Base-by-base conservation (phyloP, 208 protist species). In the Acanthamoeba divionensis region DNA sequence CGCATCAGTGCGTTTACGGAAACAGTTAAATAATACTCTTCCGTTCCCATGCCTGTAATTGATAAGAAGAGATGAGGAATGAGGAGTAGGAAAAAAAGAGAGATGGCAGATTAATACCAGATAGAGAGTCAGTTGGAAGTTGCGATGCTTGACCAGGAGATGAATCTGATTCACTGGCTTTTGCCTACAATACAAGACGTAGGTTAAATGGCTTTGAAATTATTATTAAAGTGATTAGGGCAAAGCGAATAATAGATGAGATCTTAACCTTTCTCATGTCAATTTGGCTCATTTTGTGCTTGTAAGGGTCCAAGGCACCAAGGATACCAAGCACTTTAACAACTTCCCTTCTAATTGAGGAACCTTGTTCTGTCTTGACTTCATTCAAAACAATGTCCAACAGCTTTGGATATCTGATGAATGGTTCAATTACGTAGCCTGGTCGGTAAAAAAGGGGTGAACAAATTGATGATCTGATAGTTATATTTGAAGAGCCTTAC, bases 231-330 rank as follows among this genome's bases (percentile, higher is more conserved):
- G 52, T 24, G 52, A 60, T 18, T 18, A 60, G 52, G n/a, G 52
- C 18, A n/a, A 60, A n/a, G n/a, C 18, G 52, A 60, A n/a, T n/a
- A n/a, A 60, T 24, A n/a, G n/a, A n/a, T 24, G 52, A 60, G 52
- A n/a, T 45, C 33, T 86, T 79, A 15, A 33, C 52, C 77, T 86
- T 63, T 2, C 77, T 48, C n/a, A 44, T 26, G 26, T 86, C 54
- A n/a, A 86, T 86, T 18, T 86, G 77, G 77, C 47, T 86, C 12
- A 45, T 54, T n/a, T 93, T 95, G 63, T 97, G 91, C 54, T 91
- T 93, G 82, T 96, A 96, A 21, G 97, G 97, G 90, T 98, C 97
- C 6, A 98, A 80, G 7, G 97, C 97, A 44, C 97, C 97, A 0
- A 98, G 31, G 41, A 97, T 97, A 88, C 97, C 97, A 2, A 98